phyloP scores from a whole-genome alignment of 1,284 basidiomycete species.

The Pisolithus thermaeus region DNA sequence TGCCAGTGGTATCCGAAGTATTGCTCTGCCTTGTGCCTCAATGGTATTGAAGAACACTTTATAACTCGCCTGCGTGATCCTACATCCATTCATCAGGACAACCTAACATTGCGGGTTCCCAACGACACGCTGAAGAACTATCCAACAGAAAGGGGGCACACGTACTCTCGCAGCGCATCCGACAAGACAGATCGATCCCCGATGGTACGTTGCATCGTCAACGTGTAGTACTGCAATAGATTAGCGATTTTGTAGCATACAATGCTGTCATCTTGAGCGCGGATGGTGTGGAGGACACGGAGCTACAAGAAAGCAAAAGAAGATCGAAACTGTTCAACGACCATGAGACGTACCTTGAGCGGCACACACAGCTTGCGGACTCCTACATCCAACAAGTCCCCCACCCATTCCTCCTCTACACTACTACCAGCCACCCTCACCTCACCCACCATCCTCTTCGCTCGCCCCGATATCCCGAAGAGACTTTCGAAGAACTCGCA shows the following conservation, averaged over 20 bases:
- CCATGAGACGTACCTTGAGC: conserved; percentile 52
- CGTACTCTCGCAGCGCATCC: conserved; percentile 76
- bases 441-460: conserved; percentile 68
- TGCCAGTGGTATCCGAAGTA: conserved; percentile 70
- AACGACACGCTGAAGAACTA: background rate
- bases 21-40: conserved; percentile 71
- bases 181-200: conserved; percentile 77
- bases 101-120: no score
- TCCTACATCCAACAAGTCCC: conserved; percentile 76
- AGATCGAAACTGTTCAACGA: no score
- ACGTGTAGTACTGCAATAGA: conserved; percentile 88
- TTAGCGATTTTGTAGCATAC: conserved; percentile 90
- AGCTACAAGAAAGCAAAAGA: no score
- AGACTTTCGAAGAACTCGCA: conserved; percentile 86
- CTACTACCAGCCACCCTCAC: conserved; percentile 50
- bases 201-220: conserved; percentile 90
- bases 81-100: conserved; percentile 25
- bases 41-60: conserved; percentile 84
- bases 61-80: conserved; percentile 77
- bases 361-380: conserved; percentile 85
- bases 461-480: conserved; percentile 54
- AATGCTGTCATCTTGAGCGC: conserved; percentile 89
- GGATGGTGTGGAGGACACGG: conserved; percentile 87
- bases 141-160: conserved; percentile 3
- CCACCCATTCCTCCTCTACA: conserved; percentile 79